These are phyloP conservation scores for Monosporascus sp. DNA, from an alignment of 2,329 filamentous ascomycete species.

Conservation along the genomic window DNA sequence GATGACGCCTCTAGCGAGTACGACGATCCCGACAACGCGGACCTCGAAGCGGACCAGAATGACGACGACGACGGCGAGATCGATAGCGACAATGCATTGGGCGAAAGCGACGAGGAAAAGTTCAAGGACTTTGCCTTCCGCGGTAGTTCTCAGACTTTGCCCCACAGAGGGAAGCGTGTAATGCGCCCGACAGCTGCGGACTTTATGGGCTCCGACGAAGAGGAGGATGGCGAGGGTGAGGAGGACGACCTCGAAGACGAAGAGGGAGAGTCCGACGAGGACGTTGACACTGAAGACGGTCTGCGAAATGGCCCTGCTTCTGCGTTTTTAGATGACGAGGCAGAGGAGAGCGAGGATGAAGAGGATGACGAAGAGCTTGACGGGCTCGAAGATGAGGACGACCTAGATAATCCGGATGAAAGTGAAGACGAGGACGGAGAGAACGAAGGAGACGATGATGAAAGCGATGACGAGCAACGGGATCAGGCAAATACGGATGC, in stretches of 20 bases:
- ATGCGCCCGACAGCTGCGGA: conserved; percentile 49
- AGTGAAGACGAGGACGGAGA: conserved; percentile 24
- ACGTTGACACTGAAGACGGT: conserved; percentile 16
- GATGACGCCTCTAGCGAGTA: conserved; percentile 33
- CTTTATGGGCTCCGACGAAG: conserved; percentile 45
- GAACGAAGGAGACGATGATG: conserved; percentile 28
- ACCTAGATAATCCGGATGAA: conserved; percentile 33
- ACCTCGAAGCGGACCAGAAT: conserved; percentile 46
- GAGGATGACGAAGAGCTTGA: conserved; percentile 21
- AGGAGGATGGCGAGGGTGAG: conserved; percentile 31
- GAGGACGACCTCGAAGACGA: conserved; percentile 33
- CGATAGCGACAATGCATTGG: conserved; percentile 66
- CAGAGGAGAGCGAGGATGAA: conserved; percentile 26
- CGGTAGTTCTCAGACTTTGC: conserved; percentile 49
- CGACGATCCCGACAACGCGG: conserved; percentile 51
- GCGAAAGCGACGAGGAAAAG: conserved; percentile 75
- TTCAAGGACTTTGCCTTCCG: conserved; percentile 69
- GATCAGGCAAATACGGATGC: conserved; percentile 25
- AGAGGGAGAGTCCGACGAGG: conserved; percentile 30
- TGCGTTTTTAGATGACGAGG: conserved; percentile 17
- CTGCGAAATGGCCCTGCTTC: conserved; percentile 1
- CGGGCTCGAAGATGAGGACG: conserved; percentile 30
- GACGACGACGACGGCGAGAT: conserved; percentile 53
- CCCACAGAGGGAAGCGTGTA: conserved; percentile 24
- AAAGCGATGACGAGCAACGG: conserved; percentile 29